A percentile compares a stretch with the other conserved stretches of the same genome.
These are phyloP conservation scores for Amphirosellinia nigrospora DNA, from an alignment of 495 filamentous ascomycete species.

Conservation along the genomic window DNA sequence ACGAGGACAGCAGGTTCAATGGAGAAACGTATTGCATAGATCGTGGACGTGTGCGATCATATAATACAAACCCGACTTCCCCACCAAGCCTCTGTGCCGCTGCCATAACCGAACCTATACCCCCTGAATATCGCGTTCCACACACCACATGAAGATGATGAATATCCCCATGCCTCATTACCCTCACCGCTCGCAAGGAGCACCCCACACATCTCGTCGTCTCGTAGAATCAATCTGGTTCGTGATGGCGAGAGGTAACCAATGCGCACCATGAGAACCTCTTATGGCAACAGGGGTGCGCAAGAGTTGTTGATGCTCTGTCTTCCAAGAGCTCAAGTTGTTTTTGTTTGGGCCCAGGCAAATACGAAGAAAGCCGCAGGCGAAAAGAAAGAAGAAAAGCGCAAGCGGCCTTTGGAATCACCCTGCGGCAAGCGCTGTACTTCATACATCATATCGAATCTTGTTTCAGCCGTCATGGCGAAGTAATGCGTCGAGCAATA, in stretches of 20 bases:
- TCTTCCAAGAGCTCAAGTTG: conserved; percentile 20
- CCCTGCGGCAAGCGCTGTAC: conserved; percentile 24
- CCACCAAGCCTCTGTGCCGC: not conserved
- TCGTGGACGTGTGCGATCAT: conserved; percentile 15
- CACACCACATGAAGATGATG: not conserved
- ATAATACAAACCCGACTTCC: conserved; percentile 18
- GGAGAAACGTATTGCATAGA: conserved; percentile 13
- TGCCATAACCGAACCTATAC: not conserved
- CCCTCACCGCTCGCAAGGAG: not conserved
- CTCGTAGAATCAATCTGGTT: not conserved
- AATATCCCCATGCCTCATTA: not conserved
- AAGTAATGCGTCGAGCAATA: not conserved
- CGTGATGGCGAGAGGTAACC: not conserved
- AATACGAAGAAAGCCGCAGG: not conserved
- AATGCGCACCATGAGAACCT: not conserved
- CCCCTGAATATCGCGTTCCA: not conserved
- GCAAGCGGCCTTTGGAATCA: conserved; percentile 25
- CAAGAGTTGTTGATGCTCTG: conserved; percentile 10
- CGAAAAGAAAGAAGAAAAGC: conserved; percentile 11
- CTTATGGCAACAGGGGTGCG: not conserved
- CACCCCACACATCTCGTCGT: not conserved
- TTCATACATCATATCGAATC: conserved; percentile 5
- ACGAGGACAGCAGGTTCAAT: not conserved
- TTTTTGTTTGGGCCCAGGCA: not conserved
- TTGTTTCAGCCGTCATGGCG: not conserved